Percentiles rank a stretch among this genome's conserved stretches.
These are phyloP conservation scores for Backusella macrospora DNA, from an alignment of 192 early-diverging fungal genomes.

Conservation along the genomic window DNA sequence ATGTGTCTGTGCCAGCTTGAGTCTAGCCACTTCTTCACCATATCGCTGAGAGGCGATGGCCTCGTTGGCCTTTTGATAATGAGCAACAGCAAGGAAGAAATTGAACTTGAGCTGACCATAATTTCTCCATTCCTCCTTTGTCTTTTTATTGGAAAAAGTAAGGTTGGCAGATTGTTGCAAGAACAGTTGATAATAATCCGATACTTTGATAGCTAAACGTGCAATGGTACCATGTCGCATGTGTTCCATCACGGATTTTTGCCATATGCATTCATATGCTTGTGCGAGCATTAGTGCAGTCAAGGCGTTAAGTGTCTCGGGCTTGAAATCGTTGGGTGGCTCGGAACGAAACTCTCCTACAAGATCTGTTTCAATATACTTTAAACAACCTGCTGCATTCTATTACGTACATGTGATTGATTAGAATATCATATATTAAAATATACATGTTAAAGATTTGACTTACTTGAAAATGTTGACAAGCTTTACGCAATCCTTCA, in stretches of 20 bases:
- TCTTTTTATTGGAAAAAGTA: constrained; percentile 40
- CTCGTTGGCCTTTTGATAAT: constrained; percentile 77
- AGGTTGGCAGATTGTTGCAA: constrained; percentile 27
- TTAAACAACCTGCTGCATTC: constrained; percentile 84
- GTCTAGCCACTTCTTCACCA: constrained; percentile 84
- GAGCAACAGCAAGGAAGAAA: constrained; percentile 76
- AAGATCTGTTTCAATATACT: constrained; percentile 59
- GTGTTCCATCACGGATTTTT: constrained; percentile 78
- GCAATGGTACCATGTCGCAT: constrained; percentile 80
- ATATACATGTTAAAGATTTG: neutral
- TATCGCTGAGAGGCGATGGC: constrained; percentile 69
- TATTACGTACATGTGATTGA: constrained; percentile 25
- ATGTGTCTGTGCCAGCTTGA: constrained; percentile 54
- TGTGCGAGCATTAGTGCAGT: constrained; percentile 85
- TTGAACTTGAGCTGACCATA: constrained; percentile 71
- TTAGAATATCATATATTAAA: neutral
- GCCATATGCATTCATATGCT: constrained; percentile 93
- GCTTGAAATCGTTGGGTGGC: constrained; percentile 68
- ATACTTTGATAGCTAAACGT: constrained; percentile 73
- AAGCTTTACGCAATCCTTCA: constrained; percentile 81
- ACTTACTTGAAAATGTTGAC: constrained; percentile 74
- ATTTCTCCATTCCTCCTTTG: constrained; percentile 61
- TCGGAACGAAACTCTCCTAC: constrained; percentile 62
- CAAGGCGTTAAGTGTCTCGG: constrained; percentile 60
- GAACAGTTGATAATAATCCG: constrained; percentile 70